Evolutionary conservation across 2,329 filamentous ascomycete genomes (phyloP), one percentile per base, ranked within the genome.

Genomic region (Alternaria longipes): DNA sequence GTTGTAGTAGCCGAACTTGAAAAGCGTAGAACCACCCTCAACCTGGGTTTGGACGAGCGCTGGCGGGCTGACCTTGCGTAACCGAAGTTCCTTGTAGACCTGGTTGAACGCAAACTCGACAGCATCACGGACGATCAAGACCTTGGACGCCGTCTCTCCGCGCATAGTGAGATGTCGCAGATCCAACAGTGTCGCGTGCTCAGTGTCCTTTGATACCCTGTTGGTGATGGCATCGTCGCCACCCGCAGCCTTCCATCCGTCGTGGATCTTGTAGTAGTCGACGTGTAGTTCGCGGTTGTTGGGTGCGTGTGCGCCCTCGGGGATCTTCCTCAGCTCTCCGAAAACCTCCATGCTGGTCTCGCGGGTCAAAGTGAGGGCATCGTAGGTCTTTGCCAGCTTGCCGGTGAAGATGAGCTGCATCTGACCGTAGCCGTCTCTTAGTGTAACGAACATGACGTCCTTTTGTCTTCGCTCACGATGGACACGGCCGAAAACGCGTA

Each of bases 21-120:
- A 98, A 38, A 98, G 89, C 4, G 94, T 97, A 71, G 91, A 88
- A 58, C 94, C 94, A 67, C 94, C 94, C 82, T 98, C 94, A 75
- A 97, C 92, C 82, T 97, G 91, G 18, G 94, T 98, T 83, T 96
- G 95, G 62, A 97, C 95, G 79, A 97, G 90, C 32, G 93, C 93
- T 2, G 94, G 94, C 12, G 94, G 94, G 50, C 90, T 91, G 66
- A 97, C 93, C 82, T 97, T 94, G 74, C 90, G 86, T 79, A 94
- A 86, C 65, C 89, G 86, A 70, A 90, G 82, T 77, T 95, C 91
- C 74, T 91, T 88, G 83, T 93, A 97, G 38, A 89, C 86, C 74
- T 88, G 85, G 78, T 90, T 86, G 83, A 97, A 97, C 12, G 93
- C 92, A 68, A 86, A 87, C 78, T 97, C 89, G 55, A 94, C 88